These are phyloP conservation scores for Pseudoturritis turrita DNA, from an alignment of 345 rosid species.

Conservation along the genomic window DNA sequence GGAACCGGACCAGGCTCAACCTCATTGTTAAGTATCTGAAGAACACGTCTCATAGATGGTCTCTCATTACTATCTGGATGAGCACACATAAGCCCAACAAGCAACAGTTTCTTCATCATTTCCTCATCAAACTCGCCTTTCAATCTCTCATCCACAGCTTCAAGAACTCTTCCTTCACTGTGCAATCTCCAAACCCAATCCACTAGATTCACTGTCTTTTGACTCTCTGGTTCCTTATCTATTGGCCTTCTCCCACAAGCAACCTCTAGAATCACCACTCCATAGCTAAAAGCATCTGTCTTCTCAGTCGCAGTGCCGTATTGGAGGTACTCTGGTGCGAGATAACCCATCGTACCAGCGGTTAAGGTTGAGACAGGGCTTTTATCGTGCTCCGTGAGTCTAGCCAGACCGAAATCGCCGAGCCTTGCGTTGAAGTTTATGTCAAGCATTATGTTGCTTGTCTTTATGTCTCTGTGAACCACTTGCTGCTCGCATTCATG, in stretches of 20 bases:
- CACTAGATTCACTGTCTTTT: constrained; percentile 79
- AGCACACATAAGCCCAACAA: constrained; percentile 77
- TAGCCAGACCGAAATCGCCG: constrained; percentile 90
- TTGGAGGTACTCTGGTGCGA: constrained; percentile 97
- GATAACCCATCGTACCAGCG: constrained; percentile 96
- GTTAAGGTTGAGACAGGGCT: constrained; percentile 94
- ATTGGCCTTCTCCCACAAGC: constrained; percentile 93
- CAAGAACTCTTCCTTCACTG: constrained; percentile 63
- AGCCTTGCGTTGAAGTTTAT: constrained; percentile 77
- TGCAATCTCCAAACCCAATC: constrained; percentile 88
- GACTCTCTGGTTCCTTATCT: constrained; percentile 57
- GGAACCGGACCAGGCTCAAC: constrained; percentile 52
- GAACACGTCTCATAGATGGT: constrained; percentile 80
- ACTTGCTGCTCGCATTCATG: constrained; percentile 96
- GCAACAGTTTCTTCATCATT: constrained; percentile 80
- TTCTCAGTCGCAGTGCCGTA: constrained; percentile 88
- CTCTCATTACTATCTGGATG: constrained; percentile 73
- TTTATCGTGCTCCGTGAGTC: constrained; percentile 87
- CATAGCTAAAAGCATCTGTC: constrained; percentile 85
- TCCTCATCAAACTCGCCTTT: constrained; percentile 55
- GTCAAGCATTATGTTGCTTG: constrained; percentile 91
- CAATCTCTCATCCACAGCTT: constrained; percentile 70
- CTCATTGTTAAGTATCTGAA: constrained; percentile 77
- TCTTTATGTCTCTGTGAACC: constrained; percentile 86
- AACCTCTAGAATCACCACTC: constrained; percentile 83